Evolutionary conservation across 371 early-diverging fungal species (phyloP).

Genomic region (Mucor saturninus): DNA sequence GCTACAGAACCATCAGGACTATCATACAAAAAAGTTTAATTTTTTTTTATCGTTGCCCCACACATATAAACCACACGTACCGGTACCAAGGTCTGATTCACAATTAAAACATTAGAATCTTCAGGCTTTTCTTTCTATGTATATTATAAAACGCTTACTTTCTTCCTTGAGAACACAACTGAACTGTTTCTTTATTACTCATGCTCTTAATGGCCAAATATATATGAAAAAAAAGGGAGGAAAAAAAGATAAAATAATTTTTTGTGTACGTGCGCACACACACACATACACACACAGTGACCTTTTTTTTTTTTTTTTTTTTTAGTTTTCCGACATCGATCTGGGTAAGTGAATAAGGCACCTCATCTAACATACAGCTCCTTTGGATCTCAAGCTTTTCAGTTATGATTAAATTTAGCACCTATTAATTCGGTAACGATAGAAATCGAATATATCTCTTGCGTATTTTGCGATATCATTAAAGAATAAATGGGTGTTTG

Average conservation of each 20-base stretch:
- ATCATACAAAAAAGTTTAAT: not conserved
- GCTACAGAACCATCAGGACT: constrained; percentile 69
- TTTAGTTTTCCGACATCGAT: not conserved
- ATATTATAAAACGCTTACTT: constrained; percentile 35
- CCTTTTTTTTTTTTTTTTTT: constrained; percentile 6
- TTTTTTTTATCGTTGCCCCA: not conserved
- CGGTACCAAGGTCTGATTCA: constrained; percentile 41
- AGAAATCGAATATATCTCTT: no score
- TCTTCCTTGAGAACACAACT: constrained; percentile 43
- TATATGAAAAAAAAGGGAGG: constrained; percentile 11
- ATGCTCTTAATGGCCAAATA: not conserved
- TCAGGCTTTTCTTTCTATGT: no score
- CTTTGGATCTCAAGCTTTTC: no score
- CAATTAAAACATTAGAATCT: no score
- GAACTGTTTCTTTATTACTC: constrained; percentile 30
- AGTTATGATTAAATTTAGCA: no score
- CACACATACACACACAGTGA: no score
- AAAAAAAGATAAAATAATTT: constrained; percentile 9
- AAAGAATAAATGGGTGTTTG: no score
- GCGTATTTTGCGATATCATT: no score
- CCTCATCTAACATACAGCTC: no score
- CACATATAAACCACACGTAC: constrained; percentile 31
- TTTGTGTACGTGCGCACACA: no score
- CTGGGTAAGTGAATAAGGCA: no score
- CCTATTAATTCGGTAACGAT: no score